Evolutionary conservation across 1,284 basidiomycete genomes (phyloP).

Genomic region (Apiotrichum veenhuisii): DNA sequence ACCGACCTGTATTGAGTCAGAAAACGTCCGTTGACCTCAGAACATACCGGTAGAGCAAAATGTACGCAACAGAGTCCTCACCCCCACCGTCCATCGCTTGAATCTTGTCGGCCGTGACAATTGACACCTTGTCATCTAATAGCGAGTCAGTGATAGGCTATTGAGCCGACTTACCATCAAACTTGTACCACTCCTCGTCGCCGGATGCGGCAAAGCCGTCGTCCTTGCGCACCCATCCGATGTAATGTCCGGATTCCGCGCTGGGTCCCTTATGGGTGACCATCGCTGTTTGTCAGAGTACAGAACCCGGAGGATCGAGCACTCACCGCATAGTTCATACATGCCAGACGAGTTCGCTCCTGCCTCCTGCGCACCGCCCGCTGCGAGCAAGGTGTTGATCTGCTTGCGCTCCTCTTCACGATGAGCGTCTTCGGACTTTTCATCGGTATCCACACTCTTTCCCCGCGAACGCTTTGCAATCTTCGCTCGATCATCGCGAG

Average conservation of each 20-base stretch:
- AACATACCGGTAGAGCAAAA: conserved; percentile 70
- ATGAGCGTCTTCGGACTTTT: conserved; percentile 41
- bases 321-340: conserved; percentile 50
- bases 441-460: conserved; percentile 14
- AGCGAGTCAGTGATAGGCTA: conserved; percentile 47
- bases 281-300: conserved; percentile 58
- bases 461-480: conserved; percentile 69
- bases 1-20: too few relatives aligned
- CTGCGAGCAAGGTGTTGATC: conserved; percentile 28
- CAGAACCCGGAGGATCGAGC: neutral
- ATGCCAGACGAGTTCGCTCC: conserved; percentile 40
- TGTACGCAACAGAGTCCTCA: conserved; percentile 74
- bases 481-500: conserved; percentile 77
- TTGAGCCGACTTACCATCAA: conserved; percentile 39
- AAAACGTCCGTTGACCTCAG: too few relatives aligned
- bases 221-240: conserved; percentile 60
- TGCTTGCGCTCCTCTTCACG: conserved; percentile 43
- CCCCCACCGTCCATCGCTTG: conserved; percentile 80
- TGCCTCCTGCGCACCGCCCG: conserved; percentile 15
- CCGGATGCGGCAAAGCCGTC: conserved; percentile 24
- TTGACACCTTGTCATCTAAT: conserved; percentile 77
- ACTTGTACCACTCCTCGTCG: conserved; percentile 68
- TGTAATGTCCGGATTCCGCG: conserved; percentile 88
- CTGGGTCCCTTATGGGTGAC: conserved; percentile 96
- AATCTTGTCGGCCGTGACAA: conserved; percentile 63